Evolutionary conservation across 352 stramenopile genomes (phyloP), one percentile per base, ranked within the genome.

Genomic region (Phytophthora podocarpi): DNA sequence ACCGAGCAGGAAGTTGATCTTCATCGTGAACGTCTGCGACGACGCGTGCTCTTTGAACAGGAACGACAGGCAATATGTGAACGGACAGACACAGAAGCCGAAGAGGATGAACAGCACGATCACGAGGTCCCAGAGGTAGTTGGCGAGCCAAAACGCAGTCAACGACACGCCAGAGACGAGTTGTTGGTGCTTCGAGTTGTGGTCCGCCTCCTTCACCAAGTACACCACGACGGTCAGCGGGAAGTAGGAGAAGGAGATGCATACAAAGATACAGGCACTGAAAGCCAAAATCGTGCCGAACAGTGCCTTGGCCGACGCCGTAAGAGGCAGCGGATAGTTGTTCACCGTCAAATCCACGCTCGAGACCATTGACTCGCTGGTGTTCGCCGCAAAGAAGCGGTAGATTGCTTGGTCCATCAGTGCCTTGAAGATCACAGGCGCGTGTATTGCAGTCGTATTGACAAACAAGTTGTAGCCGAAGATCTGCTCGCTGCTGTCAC

Each of bases 151-250:
- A 64, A 99, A 99, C 0, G 93, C 90, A 1, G 59, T 63, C 9
- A 98, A 78, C 28, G 88, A 91, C 0, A 98, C 96, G 10, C 97
- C 97, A 0, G 90, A 97, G 23, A 99, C 96, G 69, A 85, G 89
- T 65, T 98, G 93, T 73, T 98, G 89, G 80, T 99, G 97, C 70
- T 99, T 99, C 3, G 96, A 92, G 69, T 98, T 98, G 65, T 86
- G 72, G 10, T 66, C 67, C 6, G 93, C 82, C 67, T 99, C 97
- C 51, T 97, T 92, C 27, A 99, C 97, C 28, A 99, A 69, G 73
- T 98, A 99, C 7, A 95, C 91, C 42, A 96, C 96, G 54, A 97
- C 96, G 4, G 88, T 94, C 8, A 87, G 91, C 0, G 93, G 90
- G 39, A 98, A 92, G 64, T 96, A 98, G 15, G 89, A 90, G 41